Evolutionary conservation across 2,329 filamentous ascomycete genomes (phyloP).

Genomic region (Xylaria sp.): DNA sequence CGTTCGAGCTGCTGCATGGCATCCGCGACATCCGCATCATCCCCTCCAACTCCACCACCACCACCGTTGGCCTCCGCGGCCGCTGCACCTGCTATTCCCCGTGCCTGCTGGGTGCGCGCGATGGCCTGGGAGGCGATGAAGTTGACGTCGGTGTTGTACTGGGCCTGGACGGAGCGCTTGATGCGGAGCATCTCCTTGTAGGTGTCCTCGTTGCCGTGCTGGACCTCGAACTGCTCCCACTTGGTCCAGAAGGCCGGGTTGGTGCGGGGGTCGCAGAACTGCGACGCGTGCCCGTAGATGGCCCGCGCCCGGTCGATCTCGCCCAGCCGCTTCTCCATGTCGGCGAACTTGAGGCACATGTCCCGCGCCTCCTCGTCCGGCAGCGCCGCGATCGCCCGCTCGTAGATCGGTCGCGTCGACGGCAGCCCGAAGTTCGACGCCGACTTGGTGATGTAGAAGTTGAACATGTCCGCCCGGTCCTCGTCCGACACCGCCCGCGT

Average conservation of each 20-base stretch:
- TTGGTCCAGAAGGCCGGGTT: slow-evolving; percentile 91
- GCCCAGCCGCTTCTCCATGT: slow-evolving; percentile 89
- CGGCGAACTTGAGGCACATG: slow-evolving; percentile 98
- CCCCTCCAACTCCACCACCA: slow-evolving; percentile 37
- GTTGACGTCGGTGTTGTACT: slow-evolving; percentile 98
- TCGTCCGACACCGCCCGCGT: slow-evolving; percentile 94
- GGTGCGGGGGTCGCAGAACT: slow-evolving; percentile 94
- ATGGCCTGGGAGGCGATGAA: slow-evolving; percentile 97
- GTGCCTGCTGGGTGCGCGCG: slow-evolving; percentile 71
- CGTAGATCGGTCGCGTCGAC: slow-evolving; percentile 93
- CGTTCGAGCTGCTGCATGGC: slow-evolving; percentile 89
- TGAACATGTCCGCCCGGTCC: slow-evolving; percentile 96
- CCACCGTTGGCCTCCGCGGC: slow-evolving; percentile 23
- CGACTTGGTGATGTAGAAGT: slow-evolving; percentile 98
- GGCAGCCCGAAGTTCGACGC: slow-evolving; percentile 97
- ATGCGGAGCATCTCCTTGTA: slow-evolving; percentile 99
- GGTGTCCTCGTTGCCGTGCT: slow-evolving; percentile 98
- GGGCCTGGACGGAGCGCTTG: slow-evolving; percentile 94
- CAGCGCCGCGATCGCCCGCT: slow-evolving; percentile 89
- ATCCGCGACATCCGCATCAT: slow-evolving; percentile 62
- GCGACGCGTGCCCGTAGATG: slow-evolving; percentile 94
- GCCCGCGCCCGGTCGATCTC: slow-evolving; percentile 94
- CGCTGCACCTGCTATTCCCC: slow-evolving; percentile 44
- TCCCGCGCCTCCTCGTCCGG: slow-evolving; percentile 91
- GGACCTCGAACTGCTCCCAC: slow-evolving; percentile 96